These are phyloP conservation scores for Pichia ethanolica DNA, from an alignment of 805 yeast genomes.

Conservation along the genomic window DNA sequence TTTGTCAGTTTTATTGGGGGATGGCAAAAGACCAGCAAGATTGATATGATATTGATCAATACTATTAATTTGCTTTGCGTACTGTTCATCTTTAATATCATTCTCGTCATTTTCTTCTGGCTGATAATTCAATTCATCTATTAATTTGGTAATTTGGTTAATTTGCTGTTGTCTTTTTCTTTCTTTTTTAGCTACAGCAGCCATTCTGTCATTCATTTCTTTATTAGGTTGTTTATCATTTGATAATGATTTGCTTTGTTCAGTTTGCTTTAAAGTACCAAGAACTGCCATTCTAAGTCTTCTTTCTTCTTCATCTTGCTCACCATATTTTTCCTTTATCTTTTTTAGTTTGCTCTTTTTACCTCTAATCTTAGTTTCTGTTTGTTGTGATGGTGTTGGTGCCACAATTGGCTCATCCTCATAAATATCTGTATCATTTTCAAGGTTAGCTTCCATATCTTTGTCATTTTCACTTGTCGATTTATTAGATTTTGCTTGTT, in stretches of 20 bases:
- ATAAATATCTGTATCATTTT: background rate
- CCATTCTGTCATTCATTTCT: slow-evolving; percentile 2
- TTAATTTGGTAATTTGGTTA: slow-evolving; percentile 26
- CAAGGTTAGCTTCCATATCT: background rate
- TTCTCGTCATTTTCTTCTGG: slow-evolving; percentile 12
- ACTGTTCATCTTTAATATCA: slow-evolving; percentile 12
- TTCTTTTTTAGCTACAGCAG: slow-evolving; percentile 13
- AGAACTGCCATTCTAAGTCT: slow-evolving; percentile 65
- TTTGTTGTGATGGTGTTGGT: slow-evolving; percentile 17
- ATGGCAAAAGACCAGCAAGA: slow-evolving; percentile 29
- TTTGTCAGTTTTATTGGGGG: slow-evolving; percentile 43
- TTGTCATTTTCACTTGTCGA: slow-evolving; percentile 12
- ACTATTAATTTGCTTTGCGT: slow-evolving; percentile 13
- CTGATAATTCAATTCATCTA: slow-evolving; percentile 24
- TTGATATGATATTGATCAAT: slow-evolving; percentile 22
- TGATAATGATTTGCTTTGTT: slow-evolving; percentile 11
- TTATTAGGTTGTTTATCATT: slow-evolving; percentile 7
- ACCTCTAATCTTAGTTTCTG: slow-evolving; percentile 57
- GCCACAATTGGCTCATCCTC: slow-evolving; percentile 1
- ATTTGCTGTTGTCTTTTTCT: slow-evolving; percentile 25
- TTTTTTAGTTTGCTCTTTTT: slow-evolving; percentile 79
- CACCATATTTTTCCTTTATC: slow-evolving; percentile 74
- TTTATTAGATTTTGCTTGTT: slow-evolving; percentile 7
- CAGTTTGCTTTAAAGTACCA: slow-evolving; percentile 68
- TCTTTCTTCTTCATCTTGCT: slow-evolving; percentile 89